Evolutionary conservation across 1,284 basidiomycete species (phyloP).

Genomic region (Malassezia slooffiae): DNA sequence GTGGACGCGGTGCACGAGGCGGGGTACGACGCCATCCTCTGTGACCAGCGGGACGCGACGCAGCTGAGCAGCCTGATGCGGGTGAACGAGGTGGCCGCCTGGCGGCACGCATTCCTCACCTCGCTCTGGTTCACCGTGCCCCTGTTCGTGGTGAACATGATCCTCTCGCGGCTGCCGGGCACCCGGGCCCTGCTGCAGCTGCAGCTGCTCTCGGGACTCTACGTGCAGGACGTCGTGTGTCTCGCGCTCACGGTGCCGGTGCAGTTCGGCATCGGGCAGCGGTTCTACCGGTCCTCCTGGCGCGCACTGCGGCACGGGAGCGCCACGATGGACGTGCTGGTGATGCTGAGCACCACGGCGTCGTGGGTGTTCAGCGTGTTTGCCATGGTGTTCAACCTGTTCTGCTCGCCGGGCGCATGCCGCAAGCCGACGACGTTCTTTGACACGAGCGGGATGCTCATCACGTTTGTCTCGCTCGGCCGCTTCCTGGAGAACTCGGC

Average conservation of each 20-base stretch:
- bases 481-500: conserved; percentile 91
- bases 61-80: conserved; percentile 82
- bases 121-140: conserved; percentile 73
- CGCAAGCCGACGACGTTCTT: conserved; percentile 85
- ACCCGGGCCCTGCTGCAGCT: conserved; percentile 37
- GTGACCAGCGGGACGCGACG: conserved; percentile 65
- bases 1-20: conserved; percentile 56
- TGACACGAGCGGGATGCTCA: conserved; percentile 96
- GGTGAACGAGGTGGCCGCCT: conserved; percentile 80
- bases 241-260: conserved; percentile 77
- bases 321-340: conserved; percentile 83
- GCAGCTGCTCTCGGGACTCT: conserved; percentile 50
- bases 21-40: conserved; percentile 81
- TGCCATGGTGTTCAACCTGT: conserved; percentile 51
- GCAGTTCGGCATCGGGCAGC: conserved; percentile 78
- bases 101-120: conserved; percentile 70
- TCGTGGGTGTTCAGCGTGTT: conserved; percentile 81
- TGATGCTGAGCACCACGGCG: conserved; percentile 86
- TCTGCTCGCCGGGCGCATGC: conserved; percentile 48
- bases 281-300: conserved; percentile 80
- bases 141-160: conserved; percentile 84
- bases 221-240: conserved; percentile 71
- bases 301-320: conserved; percentile 78
- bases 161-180: conserved; percentile 56
- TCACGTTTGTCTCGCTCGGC: conserved; percentile 91